phyloP scores from a whole-genome alignment of 768 basidiomycete species.

The Tulasnella sp. region DNA sequence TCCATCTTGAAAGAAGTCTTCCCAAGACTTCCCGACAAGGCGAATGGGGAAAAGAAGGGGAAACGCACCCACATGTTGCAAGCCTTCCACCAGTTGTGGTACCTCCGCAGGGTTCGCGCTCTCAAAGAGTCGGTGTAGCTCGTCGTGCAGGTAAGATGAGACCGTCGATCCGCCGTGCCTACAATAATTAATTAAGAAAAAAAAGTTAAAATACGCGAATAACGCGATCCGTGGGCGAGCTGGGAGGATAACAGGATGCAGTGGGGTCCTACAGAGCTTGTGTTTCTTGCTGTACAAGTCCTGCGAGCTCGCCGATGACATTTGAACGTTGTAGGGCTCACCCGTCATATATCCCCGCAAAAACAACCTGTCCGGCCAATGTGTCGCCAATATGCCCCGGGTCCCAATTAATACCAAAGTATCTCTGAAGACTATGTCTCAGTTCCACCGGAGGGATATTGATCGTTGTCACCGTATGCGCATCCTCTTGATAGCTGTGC shows the following conservation, averaged over 20 bases:
- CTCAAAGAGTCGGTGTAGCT: slow-evolving; percentile 78
- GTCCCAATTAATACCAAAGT: slow-evolving; percentile 62
- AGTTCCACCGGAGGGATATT: slow-evolving; percentile 70
- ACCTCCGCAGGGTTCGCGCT: slow-evolving; percentile 59
- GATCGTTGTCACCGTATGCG: slow-evolving; percentile 63
- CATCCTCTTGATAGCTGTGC: slow-evolving; percentile 84
- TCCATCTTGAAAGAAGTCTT: neutral
- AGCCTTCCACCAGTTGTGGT: slow-evolving; percentile 65
- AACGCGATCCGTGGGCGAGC: too few species aligned
- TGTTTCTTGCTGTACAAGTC: neutral
- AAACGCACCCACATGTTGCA: slow-evolving; percentile 51
- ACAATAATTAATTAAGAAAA: neutral
- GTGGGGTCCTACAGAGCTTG: neutral
- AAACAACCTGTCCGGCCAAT: slow-evolving; percentile 65
- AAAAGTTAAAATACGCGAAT: neutral
- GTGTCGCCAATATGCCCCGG: slow-evolving; percentile 42
- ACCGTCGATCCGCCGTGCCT: slow-evolving; percentile 91
- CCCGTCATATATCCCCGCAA: slow-evolving; percentile 91
- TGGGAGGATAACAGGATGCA: neutral
- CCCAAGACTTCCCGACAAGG: neutral
- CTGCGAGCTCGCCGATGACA: too few species aligned
- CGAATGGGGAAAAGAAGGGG: neutral
- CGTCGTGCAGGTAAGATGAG: slow-evolving; percentile 72
- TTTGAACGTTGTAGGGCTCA: too few species aligned
- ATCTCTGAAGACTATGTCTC: slow-evolving; percentile 48